These are phyloP conservation scores for Peniophora sp. DNA, from an alignment of 1,284 basidiomycete species.

Conservation along the genomic window DNA sequence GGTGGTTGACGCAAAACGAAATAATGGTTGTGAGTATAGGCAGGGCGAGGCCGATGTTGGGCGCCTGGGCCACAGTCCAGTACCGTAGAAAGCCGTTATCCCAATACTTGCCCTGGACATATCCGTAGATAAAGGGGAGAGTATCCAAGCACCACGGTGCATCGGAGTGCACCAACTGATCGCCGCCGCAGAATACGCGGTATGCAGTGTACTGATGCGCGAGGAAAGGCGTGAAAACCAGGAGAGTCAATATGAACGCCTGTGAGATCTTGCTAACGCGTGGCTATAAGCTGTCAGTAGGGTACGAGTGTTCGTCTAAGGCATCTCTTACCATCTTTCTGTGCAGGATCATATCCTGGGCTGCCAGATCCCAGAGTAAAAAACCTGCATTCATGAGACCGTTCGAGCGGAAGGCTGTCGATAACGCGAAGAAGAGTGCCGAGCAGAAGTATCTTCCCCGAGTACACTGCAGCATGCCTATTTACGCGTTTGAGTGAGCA, in stretches of 20 bases:
- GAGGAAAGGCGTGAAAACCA: conserved; percentile 60
- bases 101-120: conserved; percentile 87
- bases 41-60: conserved; percentile 79
- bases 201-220: conserved; percentile 67
- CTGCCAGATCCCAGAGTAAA: conserved; percentile 61
- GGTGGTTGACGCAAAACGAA: conserved; percentile 30
- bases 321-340: conserved; percentile 22
- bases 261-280: conserved; percentile 20
- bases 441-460: conserved; percentile 43
- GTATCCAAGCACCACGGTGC: conserved; percentile 57
- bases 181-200: conserved; percentile 47
- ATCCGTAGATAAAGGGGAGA: conserved; percentile 73
- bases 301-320: conserved; percentile 8
- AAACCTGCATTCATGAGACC: conserved; percentile 74
- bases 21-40: conserved; percentile 62
- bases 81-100: conserved; percentile 80
- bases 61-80: conserved; percentile 78
- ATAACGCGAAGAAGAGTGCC: conserved; percentile 54
- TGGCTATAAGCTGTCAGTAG: conserved; percentile 22
- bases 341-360: conserved; percentile 37
- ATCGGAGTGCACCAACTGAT: not conserved
- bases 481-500: not conserved
- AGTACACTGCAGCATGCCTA: conserved; percentile 59
- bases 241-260: conserved; percentile 31
- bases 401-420: conserved; percentile 74